Conservation (phyloP, 2,329 filamentous ascomycete species). For the Lecanicillium sp. region DNA sequence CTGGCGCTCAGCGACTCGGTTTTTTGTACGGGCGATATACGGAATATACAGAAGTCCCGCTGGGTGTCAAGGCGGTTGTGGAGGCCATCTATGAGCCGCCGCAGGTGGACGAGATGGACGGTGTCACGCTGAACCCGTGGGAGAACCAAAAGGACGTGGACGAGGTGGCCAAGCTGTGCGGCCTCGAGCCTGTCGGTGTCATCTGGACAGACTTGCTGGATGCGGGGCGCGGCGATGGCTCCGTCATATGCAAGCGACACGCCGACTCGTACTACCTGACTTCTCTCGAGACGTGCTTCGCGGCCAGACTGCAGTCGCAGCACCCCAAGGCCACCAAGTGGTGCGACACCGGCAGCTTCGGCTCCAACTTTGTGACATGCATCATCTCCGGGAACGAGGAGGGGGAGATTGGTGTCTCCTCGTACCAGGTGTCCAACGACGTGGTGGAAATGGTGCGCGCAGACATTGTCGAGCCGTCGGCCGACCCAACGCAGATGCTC, state of each 20-base stretch:
- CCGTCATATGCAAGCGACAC: conserved; percentile 90
- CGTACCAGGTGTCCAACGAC: conserved; percentile 92
- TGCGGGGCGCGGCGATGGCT: conserved; percentile 71
- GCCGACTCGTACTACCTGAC: conserved; percentile 92
- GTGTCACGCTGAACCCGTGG: conserved; percentile 79
- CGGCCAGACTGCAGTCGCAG: conserved; percentile 77
- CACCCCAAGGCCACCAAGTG: conserved; percentile 90
- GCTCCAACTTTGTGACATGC: conserved; percentile 95
- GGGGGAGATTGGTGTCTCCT: conserved; percentile 79
- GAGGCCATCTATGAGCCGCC: conserved; percentile 97
- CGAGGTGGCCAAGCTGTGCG: conserved; percentile 72
- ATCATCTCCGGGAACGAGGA: conserved; percentile 88
- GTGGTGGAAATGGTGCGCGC: conserved; percentile 96
- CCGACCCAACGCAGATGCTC: conserved; percentile 88
- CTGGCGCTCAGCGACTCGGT: conserved; percentile 75
- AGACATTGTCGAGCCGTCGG: conserved; percentile 90
- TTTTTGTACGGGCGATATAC: conserved; percentile 87
- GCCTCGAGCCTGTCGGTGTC: conserved; percentile 80
- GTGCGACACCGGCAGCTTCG: conserved; percentile 91
- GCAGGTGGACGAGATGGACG: conserved; percentile 81
- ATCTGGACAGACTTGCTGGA: conserved; percentile 92
- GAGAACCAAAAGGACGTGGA: conserved; percentile 77
- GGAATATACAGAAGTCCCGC: conserved; percentile 85
- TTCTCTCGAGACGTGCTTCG: conserved; percentile 85
- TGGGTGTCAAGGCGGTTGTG: conserved; percentile 91